Base-by-base conservation (phyloP, 1,284 basidiomycete genomes). In the Sporisorium iseilematis-ciliati region DNA sequence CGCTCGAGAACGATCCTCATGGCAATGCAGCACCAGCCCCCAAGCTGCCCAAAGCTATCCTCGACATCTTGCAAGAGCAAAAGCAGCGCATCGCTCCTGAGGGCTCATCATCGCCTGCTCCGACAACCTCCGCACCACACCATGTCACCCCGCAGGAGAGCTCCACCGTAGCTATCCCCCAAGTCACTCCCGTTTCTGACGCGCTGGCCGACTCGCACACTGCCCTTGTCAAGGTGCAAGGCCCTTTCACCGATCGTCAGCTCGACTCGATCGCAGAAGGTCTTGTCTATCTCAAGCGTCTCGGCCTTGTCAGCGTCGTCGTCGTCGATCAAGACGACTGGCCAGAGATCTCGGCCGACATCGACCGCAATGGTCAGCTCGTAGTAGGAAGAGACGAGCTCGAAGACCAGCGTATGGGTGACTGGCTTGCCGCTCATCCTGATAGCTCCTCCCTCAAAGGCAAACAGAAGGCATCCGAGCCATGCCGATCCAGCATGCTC, bases 191-290 rank as follows among this genome's bases (percentile, higher is more conserved):
- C 14, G 66, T 65, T 8, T 66, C 71, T 5, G 66, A 72, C 40
- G 57, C 74, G 4, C 40, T 67, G 46, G 71, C 77, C 23, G 75
- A 78, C 60, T 70, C 79, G 20, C 91, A 93, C 63, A 94, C 94
- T 1, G 95, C 95, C 1, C 90, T 99, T 10, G 95, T 99, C 83
- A 99, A 99, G 86, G 88, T 99, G 14, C 97, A 99, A 86, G 94
- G 96, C 3, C 97, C 97, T 0, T 99, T 99, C 86, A 93, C 91
- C n/a, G 92, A 97, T 86, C 89, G 91, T 12, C 97, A 99, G 85
- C 91, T 99, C 64, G 92, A 95, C 75, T 95, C 94, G 83, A 93
- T 99, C 75, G 91, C 93, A 31, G 91, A 92, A 45, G 97, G 97
- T 50, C 90, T 99, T 88, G 92, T 95, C 53, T 94, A 97, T 84